phyloP scores from a whole-genome alignment of 1,284 basidiomycete species.

The Inonotus hispidus region DNA sequence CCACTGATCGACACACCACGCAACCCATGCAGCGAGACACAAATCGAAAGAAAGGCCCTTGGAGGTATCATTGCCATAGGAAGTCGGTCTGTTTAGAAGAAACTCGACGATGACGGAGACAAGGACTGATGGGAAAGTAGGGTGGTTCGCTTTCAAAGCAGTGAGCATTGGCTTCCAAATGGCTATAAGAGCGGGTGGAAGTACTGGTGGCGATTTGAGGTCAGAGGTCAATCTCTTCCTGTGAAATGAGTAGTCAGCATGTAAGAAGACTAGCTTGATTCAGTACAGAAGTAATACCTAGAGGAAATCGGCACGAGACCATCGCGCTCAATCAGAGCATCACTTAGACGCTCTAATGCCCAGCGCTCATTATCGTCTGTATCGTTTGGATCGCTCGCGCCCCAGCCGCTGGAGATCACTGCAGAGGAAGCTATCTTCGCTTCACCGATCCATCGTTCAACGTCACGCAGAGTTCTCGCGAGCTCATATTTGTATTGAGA shows the following conservation, averaged over 20 bases:
- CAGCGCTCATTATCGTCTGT: slow-evolving; percentile 42
- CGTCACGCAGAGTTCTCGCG: slow-evolving; percentile 43
- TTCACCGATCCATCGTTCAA: slow-evolving; percentile 71
- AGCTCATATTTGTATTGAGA: slow-evolving; percentile 46
- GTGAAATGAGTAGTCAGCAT: neutral
- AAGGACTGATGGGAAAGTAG: slow-evolving; percentile 48
- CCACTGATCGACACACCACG: slow-evolving; percentile 49
- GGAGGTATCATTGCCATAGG: neutral
- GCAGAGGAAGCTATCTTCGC: slow-evolving; percentile 54
- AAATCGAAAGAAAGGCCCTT: slow-evolving; percentile 43
- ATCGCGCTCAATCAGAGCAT: slow-evolving; percentile 55
- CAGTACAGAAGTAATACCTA: slow-evolving; percentile 43
- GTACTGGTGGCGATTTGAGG: slow-evolving; percentile 36
- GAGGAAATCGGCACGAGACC: slow-evolving; percentile 74
- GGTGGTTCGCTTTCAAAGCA: slow-evolving; percentile 54
- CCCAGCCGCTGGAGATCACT: slow-evolving; percentile 38
- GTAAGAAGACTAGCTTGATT: slow-evolving; percentile 12
- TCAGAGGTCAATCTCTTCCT: slow-evolving; percentile 56
- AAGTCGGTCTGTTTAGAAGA: slow-evolving; percentile 30
- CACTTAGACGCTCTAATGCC: slow-evolving; percentile 66
- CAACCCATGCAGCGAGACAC: slow-evolving; percentile 62
- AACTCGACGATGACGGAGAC: slow-evolving; percentile 42
- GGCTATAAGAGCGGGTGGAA: slow-evolving; percentile 47
- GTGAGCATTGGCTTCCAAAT: slow-evolving; percentile 71
- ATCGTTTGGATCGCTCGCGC: slow-evolving; percentile 36